Base-by-base conservation (phyloP, 352 stramenopile genomes). In the Pythium insidiosum region DNA sequence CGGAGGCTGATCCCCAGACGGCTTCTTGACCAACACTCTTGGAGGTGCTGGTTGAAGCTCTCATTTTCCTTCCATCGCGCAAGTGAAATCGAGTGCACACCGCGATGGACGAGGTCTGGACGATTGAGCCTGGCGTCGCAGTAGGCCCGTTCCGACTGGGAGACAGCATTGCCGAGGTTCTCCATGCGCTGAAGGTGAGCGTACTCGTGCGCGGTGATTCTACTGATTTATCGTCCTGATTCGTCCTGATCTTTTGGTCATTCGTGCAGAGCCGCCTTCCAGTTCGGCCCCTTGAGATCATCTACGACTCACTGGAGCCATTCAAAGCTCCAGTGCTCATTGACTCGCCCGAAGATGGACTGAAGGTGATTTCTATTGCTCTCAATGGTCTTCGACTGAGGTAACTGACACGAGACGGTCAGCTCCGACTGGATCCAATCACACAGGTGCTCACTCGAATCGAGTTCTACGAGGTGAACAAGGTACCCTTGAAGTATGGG, bases 81-180 rank as follows among this genome's bases (percentile, higher is more conserved):
- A n/a, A n/a, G n/a, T n/a, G n/a, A n/a, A n/a, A n/a, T n/a, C n/a
- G n/a, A n/a, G n/a, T n/a, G n/a, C n/a, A n/a, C 19, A 43, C 44
- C 12, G 82, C 85, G 77, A 86, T 74, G 50, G 67, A 73, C 26
- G 70, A 90, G 53, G 72, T 93, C 37, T 93, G 81, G 81, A 71
- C 75, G 58, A 88, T 93, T 48, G 78, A 87, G 40, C 61, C 88
- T 37, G 81, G 81, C 64, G 68, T 56, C n/a, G 68, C 61, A 31
- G 71, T 93, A 9, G 81, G 81, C 0, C 81, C 81, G 16, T 89
- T 93, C 56, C 73, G 64, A 5, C 68, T 93, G 2, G 81, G 81
- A 5, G 72, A 78, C 18, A 90, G 52, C 36, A 58, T 93, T 35
- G 73, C 73, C 4, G 77, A 90, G 28, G 76, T 70, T 43, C 63